Conservation (phyloP, 2,329 filamentous ascomycete genomes). For the Fusarium sp. region DNA sequence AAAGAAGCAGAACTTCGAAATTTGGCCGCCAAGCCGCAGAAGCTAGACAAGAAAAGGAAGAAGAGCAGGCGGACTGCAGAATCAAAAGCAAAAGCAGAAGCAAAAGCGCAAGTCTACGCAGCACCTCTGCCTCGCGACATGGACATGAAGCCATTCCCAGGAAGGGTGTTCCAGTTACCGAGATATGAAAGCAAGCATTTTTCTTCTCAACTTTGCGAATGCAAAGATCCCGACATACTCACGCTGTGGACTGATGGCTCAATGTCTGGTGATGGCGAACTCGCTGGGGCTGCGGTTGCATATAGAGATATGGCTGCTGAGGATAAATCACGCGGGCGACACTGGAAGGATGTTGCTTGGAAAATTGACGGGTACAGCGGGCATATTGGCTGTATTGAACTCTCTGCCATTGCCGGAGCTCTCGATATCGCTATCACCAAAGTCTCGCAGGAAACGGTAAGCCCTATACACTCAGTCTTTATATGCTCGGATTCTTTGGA, state of each 20-base stretch:
- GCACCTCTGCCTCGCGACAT: neutral
- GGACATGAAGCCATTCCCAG: neutral
- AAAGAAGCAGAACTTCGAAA: neutral
- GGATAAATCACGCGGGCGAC: neutral
- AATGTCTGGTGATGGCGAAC: neutral
- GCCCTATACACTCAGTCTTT: neutral
- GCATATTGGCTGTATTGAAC: neutral
- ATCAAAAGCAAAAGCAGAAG: neutral
- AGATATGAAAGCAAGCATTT: neutral
- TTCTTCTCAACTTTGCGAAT: neutral
- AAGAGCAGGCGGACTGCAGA: neutral
- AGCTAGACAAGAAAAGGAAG: neutral
- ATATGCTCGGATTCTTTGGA: conserved; percentile 10
- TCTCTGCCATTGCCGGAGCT: conserved; percentile 8
- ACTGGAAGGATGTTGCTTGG: conserved; percentile 11
- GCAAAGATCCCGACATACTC: neutral
- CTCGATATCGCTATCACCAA: conserved; percentile 1
- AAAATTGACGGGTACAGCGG: neutral
- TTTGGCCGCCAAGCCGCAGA: neutral
- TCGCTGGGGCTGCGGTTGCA: conserved; percentile 7
- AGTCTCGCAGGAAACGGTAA: neutral
- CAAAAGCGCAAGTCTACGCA: neutral
- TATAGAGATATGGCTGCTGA: neutral
- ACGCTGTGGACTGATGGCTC: conserved; percentile 6
- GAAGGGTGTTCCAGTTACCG: neutral